A percentile compares a stretch with the other conserved stretches of the same genome.
phyloP scores from a whole-genome alignment of 495 filamentous ascomycete genomes.

The Rhizodiscina lignyota region DNA sequence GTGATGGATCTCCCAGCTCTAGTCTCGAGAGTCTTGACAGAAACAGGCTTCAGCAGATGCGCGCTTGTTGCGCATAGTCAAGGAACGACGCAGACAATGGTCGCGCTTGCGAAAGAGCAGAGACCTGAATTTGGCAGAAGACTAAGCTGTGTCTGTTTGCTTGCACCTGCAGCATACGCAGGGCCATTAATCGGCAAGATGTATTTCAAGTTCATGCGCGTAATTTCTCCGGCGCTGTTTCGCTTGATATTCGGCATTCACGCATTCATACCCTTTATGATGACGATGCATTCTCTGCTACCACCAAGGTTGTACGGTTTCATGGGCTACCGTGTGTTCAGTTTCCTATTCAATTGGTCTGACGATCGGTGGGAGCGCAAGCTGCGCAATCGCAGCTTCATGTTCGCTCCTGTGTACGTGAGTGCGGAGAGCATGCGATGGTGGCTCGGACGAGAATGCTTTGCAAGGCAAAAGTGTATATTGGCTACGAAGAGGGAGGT shows the following conservation, averaged over 20 bases:
- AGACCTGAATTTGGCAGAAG: conserved; percentile 72
- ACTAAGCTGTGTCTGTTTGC: conserved; percentile 81
- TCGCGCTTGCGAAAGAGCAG: conserved; percentile 84
- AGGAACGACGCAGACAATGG: conserved; percentile 79
- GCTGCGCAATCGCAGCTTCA: conserved; percentile 70
- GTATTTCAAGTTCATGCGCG: conserved; percentile 85
- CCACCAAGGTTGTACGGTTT: conserved; percentile 58
- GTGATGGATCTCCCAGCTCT: conserved; percentile 79
- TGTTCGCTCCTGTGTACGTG: conserved; percentile 82
- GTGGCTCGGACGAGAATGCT: conserved; percentile 88
- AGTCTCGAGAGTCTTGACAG: conserved; percentile 62
- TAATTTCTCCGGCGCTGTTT: conserved; percentile 62
- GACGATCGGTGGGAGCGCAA: conserved; percentile 75
- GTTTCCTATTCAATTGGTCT: conserved; percentile 80
- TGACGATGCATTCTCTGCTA: conserved; percentile 56
- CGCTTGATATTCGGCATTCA: conserved; percentile 81
- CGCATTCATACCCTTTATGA: conserved; percentile 91
- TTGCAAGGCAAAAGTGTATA: conserved; percentile 84
- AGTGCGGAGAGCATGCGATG: conserved; percentile 83
- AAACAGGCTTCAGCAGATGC: conserved; percentile 71
- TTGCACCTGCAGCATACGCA: conserved; percentile 84
- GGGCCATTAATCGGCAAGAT: conserved; percentile 72
- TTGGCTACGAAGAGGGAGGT: conserved; percentile 58
- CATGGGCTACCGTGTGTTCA: conserved; percentile 80
- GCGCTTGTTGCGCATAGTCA: conserved; percentile 81